Evolutionary conservation across 2,329 filamentous ascomycete species (phyloP), one percentile per base, ranked within the genome.

Genomic region (Rutstroemia sydowiana): DNA sequence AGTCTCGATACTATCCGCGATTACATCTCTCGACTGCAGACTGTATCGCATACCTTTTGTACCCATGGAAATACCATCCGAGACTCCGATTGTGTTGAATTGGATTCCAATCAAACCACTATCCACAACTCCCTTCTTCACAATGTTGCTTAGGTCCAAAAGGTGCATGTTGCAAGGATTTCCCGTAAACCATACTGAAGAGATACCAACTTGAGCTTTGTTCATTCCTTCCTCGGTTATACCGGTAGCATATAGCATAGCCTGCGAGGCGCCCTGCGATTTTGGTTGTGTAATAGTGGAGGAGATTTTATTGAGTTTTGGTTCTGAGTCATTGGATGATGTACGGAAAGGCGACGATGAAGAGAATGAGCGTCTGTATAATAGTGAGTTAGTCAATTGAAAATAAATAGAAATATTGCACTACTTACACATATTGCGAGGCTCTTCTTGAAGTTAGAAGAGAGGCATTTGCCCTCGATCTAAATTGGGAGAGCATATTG

Each of bases 91-190:
- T 55, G 95, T 98, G 77, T 98, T 98, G 81, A 98, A 98, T 70
- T 96, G 91, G 77, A 95, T 95, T 57, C 90, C 89, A 55, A 95
- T 78, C 56, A 98, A 77, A 20, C 89, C 88, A 28, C 90, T 87
- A 63, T 85, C 75, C 61, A 83, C 73, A 30, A 88, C 85, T 56
- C 84, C 81, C 66, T 86, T 79, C 61, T 81, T 84, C 20, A 68
- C 66, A 37, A 59, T 57, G 54, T 67, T 53, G 56, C 63, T 67
- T 51, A 98, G 81, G 65, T 95, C 88, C 71, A 98, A 78, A 57
- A 98, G 75, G 71, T 98, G 93, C 92, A 96, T 98, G 74, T 98
- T 98, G 77, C 93, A 98, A 23, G 93, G 93, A 73, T 98, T 98
- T 53, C 93, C 93, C 62, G 89, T 86, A 73, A 92, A 96, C 93